A percentile compares a stretch with the other conserved stretches of the same genome.
Evolutionary conservation across 306 rosid genomes (phyloP).

Genomic region (Trifolium subterraneum): DNA sequence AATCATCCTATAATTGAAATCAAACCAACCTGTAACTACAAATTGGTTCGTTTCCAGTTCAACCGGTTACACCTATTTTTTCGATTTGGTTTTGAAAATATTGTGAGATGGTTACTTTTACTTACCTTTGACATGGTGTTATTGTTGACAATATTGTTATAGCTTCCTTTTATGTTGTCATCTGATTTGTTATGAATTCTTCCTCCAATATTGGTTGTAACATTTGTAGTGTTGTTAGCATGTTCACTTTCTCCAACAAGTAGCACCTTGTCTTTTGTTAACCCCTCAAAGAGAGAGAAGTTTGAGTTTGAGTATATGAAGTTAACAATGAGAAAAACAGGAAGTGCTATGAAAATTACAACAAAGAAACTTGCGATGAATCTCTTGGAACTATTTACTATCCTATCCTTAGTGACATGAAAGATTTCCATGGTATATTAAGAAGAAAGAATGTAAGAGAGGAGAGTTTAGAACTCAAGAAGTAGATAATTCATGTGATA

Average conservation of each 20-base stretch:
- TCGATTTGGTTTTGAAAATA: neutral
- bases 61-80: neutral
- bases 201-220: slow-evolving; percentile 18
- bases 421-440: neutral
- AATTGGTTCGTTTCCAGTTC: neutral
- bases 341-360: slow-evolving; percentile 9
- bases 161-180: neutral
- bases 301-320: slow-evolving; percentile 14
- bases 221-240: slow-evolving; percentile 15
- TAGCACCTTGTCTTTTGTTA: neutral
- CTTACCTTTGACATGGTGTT: neutral
- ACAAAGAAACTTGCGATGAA: neutral
- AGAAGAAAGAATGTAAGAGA: neutral
- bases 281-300: neutral
- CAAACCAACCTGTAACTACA: too few relatives aligned
- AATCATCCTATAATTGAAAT: too few relatives aligned
- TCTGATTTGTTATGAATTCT: slow-evolving; percentile 7
- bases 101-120: neutral
- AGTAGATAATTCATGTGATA: neutral
- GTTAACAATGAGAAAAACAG: neutral
- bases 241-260: neutral
- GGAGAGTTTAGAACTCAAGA: neutral
- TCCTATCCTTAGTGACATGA: neutral
- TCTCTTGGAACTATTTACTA: slow-evolving; percentile 1
- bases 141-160: neutral